Percentiles rank a stretch among this genome's conserved stretches.
Evolutionary conservation across 2,329 filamentous ascomycete genomes (phyloP).

Genomic region (Calonectria pteridis): DNA sequence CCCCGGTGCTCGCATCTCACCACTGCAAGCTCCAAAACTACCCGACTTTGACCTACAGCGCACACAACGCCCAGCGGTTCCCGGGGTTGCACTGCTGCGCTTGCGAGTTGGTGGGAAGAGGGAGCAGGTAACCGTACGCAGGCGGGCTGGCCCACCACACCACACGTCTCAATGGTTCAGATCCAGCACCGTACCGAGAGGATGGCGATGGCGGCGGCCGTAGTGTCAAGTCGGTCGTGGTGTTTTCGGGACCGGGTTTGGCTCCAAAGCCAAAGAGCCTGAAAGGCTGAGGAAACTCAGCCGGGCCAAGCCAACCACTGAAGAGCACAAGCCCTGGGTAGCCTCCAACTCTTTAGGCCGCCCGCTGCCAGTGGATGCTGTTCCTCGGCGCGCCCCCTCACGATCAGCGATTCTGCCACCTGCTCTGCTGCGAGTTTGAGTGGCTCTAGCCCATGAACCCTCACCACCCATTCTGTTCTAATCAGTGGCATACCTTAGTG

Average conservation of each 20-base stretch:
- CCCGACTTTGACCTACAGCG: slow-evolving; percentile 20
- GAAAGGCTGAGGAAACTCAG: neutral
- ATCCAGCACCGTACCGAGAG: slow-evolving; percentile 7
- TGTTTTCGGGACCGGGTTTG: slow-evolving; percentile 8
- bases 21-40: slow-evolving; percentile 23
- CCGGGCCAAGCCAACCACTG: neutral
- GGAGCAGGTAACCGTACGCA: slow-evolving; percentile 6
- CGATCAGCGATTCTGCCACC: slow-evolving; percentile 33
- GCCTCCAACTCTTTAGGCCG: slow-evolving; percentile 34
- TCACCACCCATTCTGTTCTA: slow-evolving; percentile 37
- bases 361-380: slow-evolving; percentile 16
- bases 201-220: slow-evolving; percentile 13
- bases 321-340: slow-evolving; percentile 22
- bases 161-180: slow-evolving; percentile 1
- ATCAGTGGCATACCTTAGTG: slow-evolving; percentile 38
- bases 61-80: slow-evolving; percentile 4
- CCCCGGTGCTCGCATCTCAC: slow-evolving; percentile 8
- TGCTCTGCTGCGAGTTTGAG: slow-evolving; percentile 24
- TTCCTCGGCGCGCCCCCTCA: slow-evolving; percentile 1
- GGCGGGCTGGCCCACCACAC: slow-evolving; percentile 2
- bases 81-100: slow-evolving; percentile 1
- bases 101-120: neutral
- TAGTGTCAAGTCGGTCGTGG: neutral
- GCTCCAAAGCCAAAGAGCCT: slow-evolving; percentile 7
- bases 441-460: slow-evolving; percentile 40